A percentile compares a stretch with the other conserved stretches of the same genome.
Evolutionary conservation across 192 early-diverging fungal genomes (phyloP).

Genomic region (Paraglomus brasilianum): DNA sequence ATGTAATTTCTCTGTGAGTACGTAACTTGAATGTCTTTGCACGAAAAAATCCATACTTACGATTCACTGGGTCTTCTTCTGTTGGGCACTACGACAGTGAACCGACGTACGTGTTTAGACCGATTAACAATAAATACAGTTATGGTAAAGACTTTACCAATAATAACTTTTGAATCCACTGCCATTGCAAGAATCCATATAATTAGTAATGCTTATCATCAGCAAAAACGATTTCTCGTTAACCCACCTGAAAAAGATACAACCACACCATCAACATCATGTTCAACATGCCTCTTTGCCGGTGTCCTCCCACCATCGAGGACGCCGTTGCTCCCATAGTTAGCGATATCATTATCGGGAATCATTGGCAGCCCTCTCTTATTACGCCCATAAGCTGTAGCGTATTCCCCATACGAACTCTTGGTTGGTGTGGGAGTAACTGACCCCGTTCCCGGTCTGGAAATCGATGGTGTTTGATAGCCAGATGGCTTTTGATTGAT

Average conservation of each 20-base stretch:
- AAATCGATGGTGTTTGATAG: neutral
- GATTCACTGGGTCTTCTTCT: slow-evolving; percentile 47
- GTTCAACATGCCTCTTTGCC: slow-evolving; percentile 39
- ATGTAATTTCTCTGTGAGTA: neutral
- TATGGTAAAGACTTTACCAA: slow-evolving; percentile 54
- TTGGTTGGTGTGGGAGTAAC: slow-evolving; percentile 32
- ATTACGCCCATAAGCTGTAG: slow-evolving; percentile 26
- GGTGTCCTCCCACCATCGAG: neutral
- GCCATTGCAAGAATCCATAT: neutral
- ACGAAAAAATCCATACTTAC: neutral
- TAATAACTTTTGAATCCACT: slow-evolving; percentile 42
- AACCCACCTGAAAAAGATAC: slow-evolving; percentile 53
- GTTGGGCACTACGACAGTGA: slow-evolving; percentile 55
- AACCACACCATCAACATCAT: slow-evolving; percentile 56
- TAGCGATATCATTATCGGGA: slow-evolving; percentile 33
- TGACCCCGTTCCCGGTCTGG: slow-evolving; percentile 8
- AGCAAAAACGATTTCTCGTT: neutral
- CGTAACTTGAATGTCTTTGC: neutral
- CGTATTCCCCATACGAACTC: neutral
- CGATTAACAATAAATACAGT: slow-evolving; percentile 58
- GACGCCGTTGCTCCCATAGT: slow-evolving; percentile 32
- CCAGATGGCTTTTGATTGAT: neutral
- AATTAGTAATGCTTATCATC: neutral
- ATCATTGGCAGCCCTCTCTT: slow-evolving; percentile 35
- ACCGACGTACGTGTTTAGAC: slow-evolving; percentile 51